Evolutionary conservation across 345 rosid species (phyloP), one percentile per base, ranked within the genome.

Genomic region (Arabis alpina): DNA sequence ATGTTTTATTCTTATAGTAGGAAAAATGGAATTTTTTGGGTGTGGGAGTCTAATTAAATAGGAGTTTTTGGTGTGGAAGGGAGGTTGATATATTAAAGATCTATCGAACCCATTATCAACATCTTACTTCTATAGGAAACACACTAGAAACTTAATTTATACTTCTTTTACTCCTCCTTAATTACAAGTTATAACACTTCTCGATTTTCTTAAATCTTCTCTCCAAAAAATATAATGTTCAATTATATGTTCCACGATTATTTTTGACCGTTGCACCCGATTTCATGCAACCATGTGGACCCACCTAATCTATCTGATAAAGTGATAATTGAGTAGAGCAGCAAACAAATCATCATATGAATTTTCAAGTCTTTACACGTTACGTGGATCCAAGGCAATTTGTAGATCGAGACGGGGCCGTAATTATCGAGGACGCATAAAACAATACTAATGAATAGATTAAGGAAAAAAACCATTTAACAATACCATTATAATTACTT

Each of bases 311-410:
- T 74, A 74, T 60, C 77, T 74, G 73, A 74, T 74, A 66, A 74
- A 66, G 62, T 60, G 68, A 74, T 66, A 66, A 74, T 59, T 74
- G 62, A 74, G 68, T 73, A 59, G 61, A 66, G 44, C 54, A 58
- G 60, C 77, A 73, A 66, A 57, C 43, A 65, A 36, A 36, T 1
- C 6, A 44, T 41, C 62, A 74, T 36, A 65, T 51, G 68, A 74
- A 61, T 52, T 52, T 41, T 52, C 50, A 54, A 67, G 52, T 25
- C 69, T 52, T 39, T 57, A 63, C 57, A 66, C 69, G 69, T 75
- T 75, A 75, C 74, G 60, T 75, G 79, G 79, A 75, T 75, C 70
- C 74, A 61, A 68, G 70, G 73, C 78, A 68, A 68, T 61, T 61
- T 68, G 48, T 48, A 54, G 70, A 74, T 68, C 74, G 63, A 52